These are phyloP conservation scores for Endoconidiophora polonica DNA, from an alignment of 2,329 filamentous ascomycete species.

Conservation along the genomic window DNA sequence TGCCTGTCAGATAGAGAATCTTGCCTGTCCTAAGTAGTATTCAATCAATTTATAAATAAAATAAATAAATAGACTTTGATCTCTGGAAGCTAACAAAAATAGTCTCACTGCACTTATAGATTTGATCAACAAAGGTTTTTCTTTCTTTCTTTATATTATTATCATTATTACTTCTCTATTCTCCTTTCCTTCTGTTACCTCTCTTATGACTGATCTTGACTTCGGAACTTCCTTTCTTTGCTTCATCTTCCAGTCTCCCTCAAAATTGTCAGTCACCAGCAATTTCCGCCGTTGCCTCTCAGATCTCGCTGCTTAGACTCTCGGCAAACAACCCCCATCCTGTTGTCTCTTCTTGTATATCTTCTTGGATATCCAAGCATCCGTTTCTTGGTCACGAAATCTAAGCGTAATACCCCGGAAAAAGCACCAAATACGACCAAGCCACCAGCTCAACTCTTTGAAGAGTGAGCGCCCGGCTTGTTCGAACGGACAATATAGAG, in stretches of 20 bases:
- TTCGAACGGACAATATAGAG: too few species aligned
- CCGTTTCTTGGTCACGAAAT: too few species aligned
- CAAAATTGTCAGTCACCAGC: not conserved
- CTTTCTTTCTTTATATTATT: not conserved
- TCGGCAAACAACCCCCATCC: not conserved
- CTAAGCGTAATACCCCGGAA: not conserved
- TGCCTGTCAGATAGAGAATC: too few species aligned
- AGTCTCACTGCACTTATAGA: not conserved
- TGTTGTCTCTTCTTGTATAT: not conserved
- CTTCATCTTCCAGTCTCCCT: not conserved
- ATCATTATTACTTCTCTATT: not conserved
- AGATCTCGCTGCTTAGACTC: not conserved
- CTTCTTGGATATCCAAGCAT: not conserved
- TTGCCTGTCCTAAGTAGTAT: too few species aligned
- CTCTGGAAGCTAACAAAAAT: too few species aligned
- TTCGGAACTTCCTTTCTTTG: not conserved
- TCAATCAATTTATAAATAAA: too few species aligned
- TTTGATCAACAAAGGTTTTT: not conserved
- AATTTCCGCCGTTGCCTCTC: not conserved
- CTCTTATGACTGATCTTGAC: not conserved
- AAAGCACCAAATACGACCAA: not conserved
- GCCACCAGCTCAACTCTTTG: too few species aligned
- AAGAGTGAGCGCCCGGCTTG: too few species aligned
- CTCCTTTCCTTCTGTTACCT: not conserved
- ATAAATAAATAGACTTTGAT: too few species aligned